Percentiles rank a stretch among this genome's conserved stretches.
Conservation (phyloP, 257 asterid genomes). For the Osmanthus fragrans region DNA sequence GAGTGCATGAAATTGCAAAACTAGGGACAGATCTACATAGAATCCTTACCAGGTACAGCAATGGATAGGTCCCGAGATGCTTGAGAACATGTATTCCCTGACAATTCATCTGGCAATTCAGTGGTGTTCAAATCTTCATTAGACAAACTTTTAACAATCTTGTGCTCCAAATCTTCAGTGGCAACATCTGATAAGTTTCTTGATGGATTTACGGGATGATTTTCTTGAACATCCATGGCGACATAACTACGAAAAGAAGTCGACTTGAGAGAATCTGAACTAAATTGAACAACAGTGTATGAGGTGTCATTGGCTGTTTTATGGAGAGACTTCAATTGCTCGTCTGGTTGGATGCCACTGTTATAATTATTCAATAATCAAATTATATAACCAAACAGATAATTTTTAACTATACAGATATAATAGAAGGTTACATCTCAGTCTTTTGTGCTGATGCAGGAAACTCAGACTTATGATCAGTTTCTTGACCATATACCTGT, state of each 20-base stretch:
- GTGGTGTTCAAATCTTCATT: conserved; percentile 20
- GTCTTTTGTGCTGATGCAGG: conserved; percentile 34
- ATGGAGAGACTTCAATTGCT: conserved; percentile 18
- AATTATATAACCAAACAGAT: background rate
- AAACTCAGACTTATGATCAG: conserved; percentile 26
- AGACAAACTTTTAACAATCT: conserved; percentile 26
- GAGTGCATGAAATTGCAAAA: background rate
- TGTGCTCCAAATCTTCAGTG: conserved; percentile 8
- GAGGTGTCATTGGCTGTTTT: conserved; percentile 21
- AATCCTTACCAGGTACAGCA: conserved; percentile 44
- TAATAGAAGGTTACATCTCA: conserved; percentile 33
- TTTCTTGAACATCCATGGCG: conserved; percentile 24
- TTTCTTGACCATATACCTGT: conserved; percentile 36
- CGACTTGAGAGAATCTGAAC: conserved; percentile 30
- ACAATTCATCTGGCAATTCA: conserved; percentile 16
- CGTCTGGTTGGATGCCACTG: conserved; percentile 34
- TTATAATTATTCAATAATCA: background rate
- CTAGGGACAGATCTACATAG: background rate
- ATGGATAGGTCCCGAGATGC: conserved; percentile 35
- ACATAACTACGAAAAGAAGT: conserved; percentile 28
- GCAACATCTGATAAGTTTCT: conserved; percentile 14
- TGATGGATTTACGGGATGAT: conserved; percentile 18
- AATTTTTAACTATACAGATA: conserved; percentile 19
- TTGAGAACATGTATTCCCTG: conserved; percentile 17
- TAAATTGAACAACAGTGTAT: conserved; percentile 18